Conservation (phyloP, 2,329 filamentous ascomycete genomes). For the Didymosphaeria variabile region DNA sequence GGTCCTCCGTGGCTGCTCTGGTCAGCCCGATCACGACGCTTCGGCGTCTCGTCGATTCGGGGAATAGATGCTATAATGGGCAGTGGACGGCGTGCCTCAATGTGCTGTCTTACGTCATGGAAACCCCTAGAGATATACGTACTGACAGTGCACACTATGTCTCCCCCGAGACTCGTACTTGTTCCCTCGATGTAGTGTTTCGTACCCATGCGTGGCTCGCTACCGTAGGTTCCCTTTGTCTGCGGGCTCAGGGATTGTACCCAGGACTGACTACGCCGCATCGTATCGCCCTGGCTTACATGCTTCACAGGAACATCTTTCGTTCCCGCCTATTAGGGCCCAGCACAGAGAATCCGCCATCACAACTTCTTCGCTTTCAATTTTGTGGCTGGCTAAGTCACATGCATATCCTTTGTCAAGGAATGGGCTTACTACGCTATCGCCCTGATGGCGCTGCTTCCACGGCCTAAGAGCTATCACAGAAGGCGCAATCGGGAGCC, state of each 20-base stretch:
- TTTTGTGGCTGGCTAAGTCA: neutral
- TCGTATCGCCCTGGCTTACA: conserved; percentile 5
- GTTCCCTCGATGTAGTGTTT: too few relatives aligned
- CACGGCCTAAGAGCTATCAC: neutral
- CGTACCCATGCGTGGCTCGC: neutral
- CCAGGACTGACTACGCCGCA: conserved; percentile 2
- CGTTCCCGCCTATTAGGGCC: neutral
- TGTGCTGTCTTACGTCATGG: neutral
- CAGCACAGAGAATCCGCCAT: neutral
- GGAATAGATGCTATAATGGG: neutral
- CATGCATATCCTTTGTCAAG: neutral
- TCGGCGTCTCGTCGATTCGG: neutral
- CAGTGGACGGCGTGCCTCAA: neutral
- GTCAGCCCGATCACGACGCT: neutral
- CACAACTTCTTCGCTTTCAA: neutral
- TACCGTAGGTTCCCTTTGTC: neutral
- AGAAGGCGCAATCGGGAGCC: neutral
- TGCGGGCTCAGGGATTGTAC: neutral
- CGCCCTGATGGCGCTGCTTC: neutral
- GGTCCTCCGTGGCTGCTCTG: too few relatives aligned
- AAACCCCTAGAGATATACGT: neutral
- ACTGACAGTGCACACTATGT: neutral
- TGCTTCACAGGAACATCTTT: neutral
- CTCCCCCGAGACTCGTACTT: too few relatives aligned
- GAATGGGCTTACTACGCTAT: conserved; percentile 1